A percentile compares a stretch with the other conserved stretches of the same genome.
These are phyloP conservation scores for Microbotryum saponariae DNA, from an alignment of 1,284 basidiomycete species.

Conservation along the genomic window DNA sequence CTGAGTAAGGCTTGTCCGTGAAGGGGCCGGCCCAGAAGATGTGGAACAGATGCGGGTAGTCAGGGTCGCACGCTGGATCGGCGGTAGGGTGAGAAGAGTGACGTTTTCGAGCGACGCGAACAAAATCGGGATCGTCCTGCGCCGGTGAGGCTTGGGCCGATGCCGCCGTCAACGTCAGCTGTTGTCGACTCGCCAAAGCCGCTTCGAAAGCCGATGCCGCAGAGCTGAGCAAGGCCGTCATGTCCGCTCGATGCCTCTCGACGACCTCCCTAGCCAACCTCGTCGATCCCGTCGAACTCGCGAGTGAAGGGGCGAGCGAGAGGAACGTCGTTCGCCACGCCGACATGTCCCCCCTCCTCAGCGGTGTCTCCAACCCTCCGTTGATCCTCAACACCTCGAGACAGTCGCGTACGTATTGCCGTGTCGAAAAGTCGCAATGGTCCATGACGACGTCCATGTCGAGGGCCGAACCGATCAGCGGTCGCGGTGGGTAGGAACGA, in stretches of 20 bases:
- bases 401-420: constrained; percentile 69
- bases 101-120: constrained; percentile 1
- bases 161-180: neutral
- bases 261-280: constrained; percentile 1
- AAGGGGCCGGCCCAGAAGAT: constrained; percentile 81
- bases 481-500: constrained; percentile 63
- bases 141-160: neutral
- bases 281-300: neutral
- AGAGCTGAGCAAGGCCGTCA: constrained; percentile 12
- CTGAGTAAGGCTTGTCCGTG: constrained; percentile 74
- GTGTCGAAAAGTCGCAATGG: constrained; percentile 73
- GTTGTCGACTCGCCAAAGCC: neutral
- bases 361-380: constrained; percentile 46
- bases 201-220: neutral
- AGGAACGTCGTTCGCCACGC: constrained; percentile 47
- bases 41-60: constrained; percentile 66
- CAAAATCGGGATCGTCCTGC: constrained; percentile 1
- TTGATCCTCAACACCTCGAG: constrained; percentile 57
- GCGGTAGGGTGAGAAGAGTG: constrained; percentile 37
- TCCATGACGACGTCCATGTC: constrained; percentile 83
- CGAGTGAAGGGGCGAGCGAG: constrained; percentile 3
- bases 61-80: constrained; percentile 54
- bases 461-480: constrained; percentile 66
- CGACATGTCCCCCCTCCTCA: constrained; percentile 54
- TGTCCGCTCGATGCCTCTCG: constrained; percentile 16